Conservation (phyloP, 148 eudicot species). For the Camellia sinensis region DNA sequence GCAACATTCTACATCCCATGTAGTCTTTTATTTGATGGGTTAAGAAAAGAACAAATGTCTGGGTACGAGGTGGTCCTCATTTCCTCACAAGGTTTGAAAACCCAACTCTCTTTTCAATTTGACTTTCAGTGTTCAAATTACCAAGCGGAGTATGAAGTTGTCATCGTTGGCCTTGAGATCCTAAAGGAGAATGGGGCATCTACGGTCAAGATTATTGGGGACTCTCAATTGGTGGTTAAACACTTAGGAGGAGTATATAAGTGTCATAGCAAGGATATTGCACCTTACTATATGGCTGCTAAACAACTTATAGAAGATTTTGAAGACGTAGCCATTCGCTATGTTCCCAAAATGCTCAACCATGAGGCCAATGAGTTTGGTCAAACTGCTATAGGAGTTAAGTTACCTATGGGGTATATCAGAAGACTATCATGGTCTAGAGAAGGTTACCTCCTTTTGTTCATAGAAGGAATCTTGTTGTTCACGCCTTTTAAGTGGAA, state of each 20-base stretch:
- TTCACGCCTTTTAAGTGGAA: too few species aligned
- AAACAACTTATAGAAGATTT: background rate
- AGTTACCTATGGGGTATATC: background rate
- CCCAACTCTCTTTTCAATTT: background rate
- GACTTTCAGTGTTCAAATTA: background rate
- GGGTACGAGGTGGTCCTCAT: background rate
- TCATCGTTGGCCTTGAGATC: background rate
- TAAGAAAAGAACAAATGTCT: background rate
- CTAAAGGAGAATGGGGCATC: background rate
- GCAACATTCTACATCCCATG: background rate
- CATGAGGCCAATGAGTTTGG: background rate
- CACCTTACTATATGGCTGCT: background rate
- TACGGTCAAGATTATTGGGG: background rate
- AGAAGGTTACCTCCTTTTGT: too few species aligned
- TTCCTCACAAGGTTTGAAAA: background rate
- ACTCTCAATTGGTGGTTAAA: background rate
- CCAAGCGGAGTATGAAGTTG: background rate
- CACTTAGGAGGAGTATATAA: background rate
- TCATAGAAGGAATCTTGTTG: too few species aligned
- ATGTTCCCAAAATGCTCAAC: background rate
- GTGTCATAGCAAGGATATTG: background rate
- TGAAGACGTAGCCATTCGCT: background rate
- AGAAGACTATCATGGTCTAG: too few species aligned
- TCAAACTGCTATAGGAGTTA: background rate
- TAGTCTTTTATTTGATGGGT: background rate